Evolutionary conservation across 768 basidiomycete genomes (phyloP).

Genomic region (Solioccasus polychromus): DNA sequence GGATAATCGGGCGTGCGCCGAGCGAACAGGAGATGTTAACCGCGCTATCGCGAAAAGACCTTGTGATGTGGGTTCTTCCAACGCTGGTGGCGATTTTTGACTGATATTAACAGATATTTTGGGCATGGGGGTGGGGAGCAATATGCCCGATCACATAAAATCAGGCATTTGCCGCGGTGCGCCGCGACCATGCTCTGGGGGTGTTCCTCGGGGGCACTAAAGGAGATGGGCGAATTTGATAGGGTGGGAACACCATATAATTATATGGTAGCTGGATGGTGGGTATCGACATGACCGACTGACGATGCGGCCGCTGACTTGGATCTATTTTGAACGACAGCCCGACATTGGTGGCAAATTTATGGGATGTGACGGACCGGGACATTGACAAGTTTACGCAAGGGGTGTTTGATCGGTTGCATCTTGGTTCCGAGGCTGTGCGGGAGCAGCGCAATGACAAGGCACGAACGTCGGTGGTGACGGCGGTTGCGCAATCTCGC

Average conservation of each 20-base stretch:
- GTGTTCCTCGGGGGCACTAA: slow-evolving; percentile 88
- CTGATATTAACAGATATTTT: slow-evolving; percentile 67
- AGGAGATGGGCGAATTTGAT: slow-evolving; percentile 94
- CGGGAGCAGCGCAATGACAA: not conserved
- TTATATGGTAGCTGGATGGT: slow-evolving; percentile 99
- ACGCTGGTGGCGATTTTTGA: not conserved
- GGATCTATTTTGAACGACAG: slow-evolving; percentile 37
- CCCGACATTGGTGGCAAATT: slow-evolving; percentile 88
- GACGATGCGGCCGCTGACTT: not conserved
- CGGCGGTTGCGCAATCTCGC: slow-evolving; percentile 78
- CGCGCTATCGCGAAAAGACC: slow-evolving; percentile 69
- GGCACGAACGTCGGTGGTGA: slow-evolving; percentile 49
- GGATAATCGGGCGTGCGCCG: slow-evolving; percentile 70
- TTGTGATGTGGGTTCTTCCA: slow-evolving; percentile 77
- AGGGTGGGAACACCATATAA: slow-evolving; percentile 87
- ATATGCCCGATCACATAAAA: slow-evolving; percentile 83
- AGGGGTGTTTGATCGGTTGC: slow-evolving; percentile 73
- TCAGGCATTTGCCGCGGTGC: slow-evolving; percentile 78
- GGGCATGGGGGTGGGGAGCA: slow-evolving; percentile 97
- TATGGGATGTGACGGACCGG: slow-evolving; percentile 98
- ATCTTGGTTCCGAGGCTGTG: slow-evolving; percentile 39
- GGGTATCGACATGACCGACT: slow-evolving; percentile 33
- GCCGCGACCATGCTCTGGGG: slow-evolving; percentile 98
- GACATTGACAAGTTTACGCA: slow-evolving; percentile 94
- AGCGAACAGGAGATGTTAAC: slow-evolving; percentile 81